Evolutionary conservation across 352 stramenopile species (phyloP).

Genomic region (Globisporangium spinosum): DNA sequence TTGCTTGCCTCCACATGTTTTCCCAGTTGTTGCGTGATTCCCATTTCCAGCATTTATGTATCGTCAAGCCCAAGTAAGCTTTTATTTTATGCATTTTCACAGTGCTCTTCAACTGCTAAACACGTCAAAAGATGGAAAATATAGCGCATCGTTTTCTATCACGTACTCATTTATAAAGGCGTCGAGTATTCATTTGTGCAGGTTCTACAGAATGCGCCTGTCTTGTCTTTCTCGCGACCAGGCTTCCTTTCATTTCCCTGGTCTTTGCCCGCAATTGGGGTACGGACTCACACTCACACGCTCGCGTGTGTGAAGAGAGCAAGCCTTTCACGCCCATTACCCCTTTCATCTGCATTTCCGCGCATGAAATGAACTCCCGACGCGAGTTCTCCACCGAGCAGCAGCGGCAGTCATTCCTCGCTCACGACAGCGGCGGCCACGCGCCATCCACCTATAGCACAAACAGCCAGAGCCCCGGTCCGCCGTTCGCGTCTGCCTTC

Average conservation of each 20-base stretch:
- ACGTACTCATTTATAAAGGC: not conserved
- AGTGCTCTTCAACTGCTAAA: too few species aligned
- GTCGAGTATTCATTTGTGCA: too few species aligned
- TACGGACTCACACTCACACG: not conserved
- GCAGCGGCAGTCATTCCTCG: not conserved
- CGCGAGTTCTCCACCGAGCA: not conserved
- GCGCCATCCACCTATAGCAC: not conserved
- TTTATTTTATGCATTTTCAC: too few species aligned
- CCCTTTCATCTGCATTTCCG: not conserved
- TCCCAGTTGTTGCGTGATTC: too few species aligned
- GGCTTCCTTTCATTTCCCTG: not conserved
- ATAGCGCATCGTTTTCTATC: not conserved
- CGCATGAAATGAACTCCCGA: not conserved
- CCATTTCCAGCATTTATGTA: too few species aligned
- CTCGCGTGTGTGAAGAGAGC: not conserved
- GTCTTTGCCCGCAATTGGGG: not conserved
- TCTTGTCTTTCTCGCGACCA: constrained; percentile 1
- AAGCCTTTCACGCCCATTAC: not conserved
- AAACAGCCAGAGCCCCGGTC: not conserved
- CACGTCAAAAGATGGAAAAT: not conserved
- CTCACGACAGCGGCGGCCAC: too few species aligned
- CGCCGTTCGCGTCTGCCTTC: not conserved
- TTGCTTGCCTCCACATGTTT: too few species aligned
- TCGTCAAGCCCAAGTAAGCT: too few species aligned
- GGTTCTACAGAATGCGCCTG: not conserved